Base-by-base conservation (phyloP, 768 basidiomycete species). In the Pleurotus salmoneostramineus region DNA sequence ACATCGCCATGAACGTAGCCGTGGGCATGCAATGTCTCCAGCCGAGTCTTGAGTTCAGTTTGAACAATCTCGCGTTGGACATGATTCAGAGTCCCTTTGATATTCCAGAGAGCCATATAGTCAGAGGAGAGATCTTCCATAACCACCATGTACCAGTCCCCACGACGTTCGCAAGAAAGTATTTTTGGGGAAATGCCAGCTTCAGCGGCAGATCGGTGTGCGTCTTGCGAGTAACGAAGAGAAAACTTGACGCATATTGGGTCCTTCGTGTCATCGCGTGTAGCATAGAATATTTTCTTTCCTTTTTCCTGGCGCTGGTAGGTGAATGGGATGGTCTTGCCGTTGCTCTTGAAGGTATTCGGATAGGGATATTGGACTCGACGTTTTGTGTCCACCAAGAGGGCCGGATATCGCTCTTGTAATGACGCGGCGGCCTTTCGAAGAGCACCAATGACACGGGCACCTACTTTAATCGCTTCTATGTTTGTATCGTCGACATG, bases 1-100 rank as follows among this genome's bases (percentile, higher is more conserved):
- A 73, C 45, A 61, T 74, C 69, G 6, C 73, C 70, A 58, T 72
- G 72, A 31, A 72, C 73, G 55, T 58, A 66, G 21, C 67, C 63
- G 34, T 34, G 56, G 33, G 62, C 51, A 62, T 72, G 71, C 34
- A 72, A 31, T 60, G 56, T 31, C 6, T 32, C 27, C 10, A 50
- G 49, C 8, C 21, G 21, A 27, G 21, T 32, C 21, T 50, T 5
- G 3, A 12, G 6, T 14, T 32, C 12, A 5, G 5, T 33, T 11
- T 17, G 44, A 11, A 45, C 15, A 1, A 45, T 17, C 6, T 11
- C 3, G 8, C 10, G 10, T 42, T 42, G 40, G 40, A 21, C 15
- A n/a, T 10, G 8, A 10, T 33, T 14, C 8, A 11, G 34, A 6
- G 49, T 12, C 4, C 10, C 12, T 15, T 32, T 50, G 46, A 11